Percentiles rank a stretch among this genome's conserved stretches.
Conservation (phyloP, 75 land plant species). For the Pseudotsuga menziesii region DNA sequence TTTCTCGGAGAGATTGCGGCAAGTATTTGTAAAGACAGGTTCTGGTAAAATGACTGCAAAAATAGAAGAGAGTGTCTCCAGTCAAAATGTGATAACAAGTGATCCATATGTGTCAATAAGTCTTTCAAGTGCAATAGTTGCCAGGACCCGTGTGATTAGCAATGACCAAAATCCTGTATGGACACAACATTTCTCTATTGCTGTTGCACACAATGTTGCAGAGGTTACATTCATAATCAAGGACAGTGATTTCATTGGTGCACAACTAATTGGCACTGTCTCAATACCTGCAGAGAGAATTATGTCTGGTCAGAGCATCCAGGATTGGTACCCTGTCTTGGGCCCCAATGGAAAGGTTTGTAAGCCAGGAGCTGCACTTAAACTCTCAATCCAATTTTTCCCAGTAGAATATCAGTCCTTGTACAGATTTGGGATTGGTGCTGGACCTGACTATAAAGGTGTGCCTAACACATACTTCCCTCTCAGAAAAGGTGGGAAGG, state of each 20-base stretch:
- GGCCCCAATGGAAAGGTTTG: constrained; percentile 47
- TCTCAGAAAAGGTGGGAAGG: constrained; percentile 41
- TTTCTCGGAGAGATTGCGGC: constrained; percentile 53
- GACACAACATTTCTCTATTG: constrained; percentile 72
- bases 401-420: constrained; percentile 41
- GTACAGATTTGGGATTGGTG: constrained; percentile 55
- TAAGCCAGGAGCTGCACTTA: constrained; percentile 38
- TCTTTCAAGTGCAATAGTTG: constrained; percentile 52
- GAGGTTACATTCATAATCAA: constrained; percentile 69
- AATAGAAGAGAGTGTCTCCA: constrained; percentile 10
- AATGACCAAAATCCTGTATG: constrained; percentile 65
- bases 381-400: constrained; percentile 45
- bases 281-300: constrained; percentile 50
- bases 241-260: constrained; percentile 78
- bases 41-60: constrained; percentile 20
- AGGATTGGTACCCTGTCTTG: constrained; percentile 52
- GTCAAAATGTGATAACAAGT: constrained; percentile 60
- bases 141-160: constrained; percentile 57
- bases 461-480: constrained; percentile 73
- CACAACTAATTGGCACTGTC: constrained; percentile 69
- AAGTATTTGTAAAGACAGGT: constrained; percentile 29
- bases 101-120: constrained; percentile 78
- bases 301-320: constrained; percentile 27
- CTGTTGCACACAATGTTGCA: constrained; percentile 70
- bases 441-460: constrained; percentile 43